Evolutionary conservation across 2,329 filamentous ascomycete genomes (phyloP), one percentile per base, ranked within the genome.

Genomic region (Calonectria pauciramosa): DNA sequence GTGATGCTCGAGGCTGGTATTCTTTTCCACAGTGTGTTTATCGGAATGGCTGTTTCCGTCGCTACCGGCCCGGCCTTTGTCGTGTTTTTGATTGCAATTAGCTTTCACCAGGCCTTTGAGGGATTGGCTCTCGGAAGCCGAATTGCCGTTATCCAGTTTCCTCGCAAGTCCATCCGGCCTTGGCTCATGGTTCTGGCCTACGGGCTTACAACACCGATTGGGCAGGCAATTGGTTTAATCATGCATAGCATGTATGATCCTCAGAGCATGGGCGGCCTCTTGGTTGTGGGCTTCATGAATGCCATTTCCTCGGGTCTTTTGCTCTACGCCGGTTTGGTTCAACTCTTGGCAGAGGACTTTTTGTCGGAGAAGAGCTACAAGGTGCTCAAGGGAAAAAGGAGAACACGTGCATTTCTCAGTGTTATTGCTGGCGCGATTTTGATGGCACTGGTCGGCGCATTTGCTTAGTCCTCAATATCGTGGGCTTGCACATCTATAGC

Each of bases 231-330:
- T 70, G 95, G 95, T 0, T 88, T 98, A 14, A 86, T 94, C 5
- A 90, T 96, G 26, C 94, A 97, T 84, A 92, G 92, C 44, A 86
- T 97, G 76, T 97, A 97, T 84, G 94, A 96, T 77, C 95, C 95
- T 1, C 90, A 91, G 79, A 95, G 93, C 80, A 90, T 95, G 81
- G 91, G 92, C 0, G 95, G 95, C 0, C 85, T 97, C 63, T 86
- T 97, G 32, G 93, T 96, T 86, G 95, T 97, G 8, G 95, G 95
- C 10, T 91, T 96, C 82, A 97, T 96, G 90, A 97, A 98, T 81
- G 95, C 94, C 49, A 94, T 97, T 67, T 96, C 94, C 13, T 93
- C 93, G 66, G 95, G 95, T 0, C 87, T 98, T 66, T 85, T 98
- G 34, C 87, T 97, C 4, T 97, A 96, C 82, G 95, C 95, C 0